Percentiles rank a stretch among this genome's conserved stretches.
Conservation (phyloP, 805 yeast species). For the Starmerella khaoyaiensis region DNA sequence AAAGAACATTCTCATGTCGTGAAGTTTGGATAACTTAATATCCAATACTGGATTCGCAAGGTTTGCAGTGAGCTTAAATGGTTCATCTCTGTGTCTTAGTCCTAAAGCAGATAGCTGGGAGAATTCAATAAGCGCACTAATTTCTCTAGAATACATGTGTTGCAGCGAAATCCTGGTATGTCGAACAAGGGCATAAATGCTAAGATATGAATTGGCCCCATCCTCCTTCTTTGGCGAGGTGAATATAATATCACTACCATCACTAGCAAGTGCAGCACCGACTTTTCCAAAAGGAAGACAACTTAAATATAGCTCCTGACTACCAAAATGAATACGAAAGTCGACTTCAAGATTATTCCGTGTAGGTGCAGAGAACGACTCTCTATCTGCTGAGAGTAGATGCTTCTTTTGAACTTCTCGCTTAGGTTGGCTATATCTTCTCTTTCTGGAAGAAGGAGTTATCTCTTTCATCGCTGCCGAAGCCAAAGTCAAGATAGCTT, state of each 20-base stretch:
- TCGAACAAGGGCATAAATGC: conserved; percentile 38
- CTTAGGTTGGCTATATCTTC: too few species aligned
- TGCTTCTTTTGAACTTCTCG: too few species aligned
- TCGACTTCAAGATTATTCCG: conserved; percentile 9
- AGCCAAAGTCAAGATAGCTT: conserved; percentile 11
- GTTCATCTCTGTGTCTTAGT: conserved; percentile 9
- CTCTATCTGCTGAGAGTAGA: too few species aligned
- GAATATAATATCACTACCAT: conserved; percentile 50
- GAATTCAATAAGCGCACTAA: conserved; percentile 42
- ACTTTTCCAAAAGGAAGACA: conserved; percentile 94
- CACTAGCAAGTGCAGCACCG: conserved; percentile 67
- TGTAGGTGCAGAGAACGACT: too few species aligned
- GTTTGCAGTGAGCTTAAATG: conserved; percentile 32
- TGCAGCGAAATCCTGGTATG: conserved; percentile 60
- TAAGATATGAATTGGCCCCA: conserved; percentile 27
- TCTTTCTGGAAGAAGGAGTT: too few species aligned
- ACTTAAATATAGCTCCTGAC: conserved; percentile 63
- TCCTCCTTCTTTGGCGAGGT: conserved; percentile 22
- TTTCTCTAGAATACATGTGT: conserved; percentile 81
- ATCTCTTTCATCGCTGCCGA: conserved; percentile 36
- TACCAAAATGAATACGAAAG: conserved; percentile 40
- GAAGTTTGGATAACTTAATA: conserved; percentile 70
- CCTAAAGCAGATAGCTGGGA: conserved; percentile 6
- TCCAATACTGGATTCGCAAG: conserved; percentile 40
- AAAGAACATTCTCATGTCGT: conserved; percentile 63